Evolutionary conservation across 805 yeast genomes (phyloP), one percentile per base, ranked within the genome.

Genomic region (Spathaspora arborariae): DNA sequence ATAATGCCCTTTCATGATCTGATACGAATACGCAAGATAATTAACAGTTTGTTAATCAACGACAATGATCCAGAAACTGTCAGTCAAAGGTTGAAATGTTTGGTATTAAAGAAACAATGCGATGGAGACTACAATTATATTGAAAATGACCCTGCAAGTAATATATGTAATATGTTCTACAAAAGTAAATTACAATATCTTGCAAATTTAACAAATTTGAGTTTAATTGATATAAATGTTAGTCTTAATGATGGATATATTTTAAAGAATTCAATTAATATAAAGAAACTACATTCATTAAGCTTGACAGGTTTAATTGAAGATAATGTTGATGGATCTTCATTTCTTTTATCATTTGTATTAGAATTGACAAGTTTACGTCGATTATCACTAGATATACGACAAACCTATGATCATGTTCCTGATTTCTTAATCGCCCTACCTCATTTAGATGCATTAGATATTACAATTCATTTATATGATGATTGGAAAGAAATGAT

Each of bases 391-490:
- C 51, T 77, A 4, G 80, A 77, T 48, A 68, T 61, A 51, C 59
- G 74, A 42, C 79, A 76, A 51, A 8, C 15, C 10, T 2, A 24
- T 10, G 33, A 40, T 19, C 9, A 16, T 13, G 10, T 26, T 10
- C 35, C 30, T 19, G 11, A 13, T 8, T 24, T 40, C 1, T 6
- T 26, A 4, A 16, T n/a, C 6, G 3, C 18, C 3, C 7, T 26
- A 8, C 30, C 24, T 4, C 19, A 18, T 1, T 52, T 77, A n/a
- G 48, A 54, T 18, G 62, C 68, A 33, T 57, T 76, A 10, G 79
- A 76, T 47, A 43, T 76, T 8, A 60, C 64, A 0, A 64, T 76
- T 5, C 57, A 76, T n/a, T 62, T 67, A 60, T 74, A 74, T 49
- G 60, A 60, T 8, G 62, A 72, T 4, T 59, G 54, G 27, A 36